Evolutionary conservation across 352 stramenopile species (phyloP), one percentile per base, ranked within the genome.

Genomic region (Blastocystis hominis): DNA sequence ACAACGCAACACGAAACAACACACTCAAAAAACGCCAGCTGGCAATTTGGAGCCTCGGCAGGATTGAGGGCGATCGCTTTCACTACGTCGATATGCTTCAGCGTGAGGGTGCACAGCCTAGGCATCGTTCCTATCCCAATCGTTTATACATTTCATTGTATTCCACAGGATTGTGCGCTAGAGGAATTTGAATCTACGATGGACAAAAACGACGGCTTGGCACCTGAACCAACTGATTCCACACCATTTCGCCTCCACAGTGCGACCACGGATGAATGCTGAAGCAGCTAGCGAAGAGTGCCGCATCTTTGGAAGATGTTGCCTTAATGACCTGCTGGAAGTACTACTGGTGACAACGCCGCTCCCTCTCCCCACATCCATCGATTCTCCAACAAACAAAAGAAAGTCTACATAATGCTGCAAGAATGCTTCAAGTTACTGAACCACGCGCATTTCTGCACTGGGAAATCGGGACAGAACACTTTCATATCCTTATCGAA

Each of bases 391-490:
- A 78, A 78, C 68, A 78, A 78, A 78, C 68, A 78, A 9, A n/a
- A n/a, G n/a, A n/a, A n/a, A n/a, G 38, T 15, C 40, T 47, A 78
- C 42, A 61, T 5, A 20, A 78, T 30, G 34, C 17, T 62, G 40
- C 68, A 78, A 9, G 15, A 44, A 7, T 10, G 30, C 2, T 30
- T 13, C 68, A 78, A 17, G n/a, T 78, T 78, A 40, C 62, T 78
- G 42, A 40, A 78, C 44, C 59, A 3, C 17, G 42, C 68, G 53
- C 68, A 78, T 46, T 55, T 61, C 53, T 78, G 68, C 53, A 78
- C 68, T 17, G 68, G 68, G 47, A 62, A 78, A 55, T 78, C 68
- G 10, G 68, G 68, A 78, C 68, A 78, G 68, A 56, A 78, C 17
- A 78, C 53, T 46, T 78, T 78, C 10, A 13, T 44, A 61, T 78